These are phyloP conservation scores for Prunus mume DNA, from an alignment of 306 rosid genomes.

Conservation along the genomic window DNA sequence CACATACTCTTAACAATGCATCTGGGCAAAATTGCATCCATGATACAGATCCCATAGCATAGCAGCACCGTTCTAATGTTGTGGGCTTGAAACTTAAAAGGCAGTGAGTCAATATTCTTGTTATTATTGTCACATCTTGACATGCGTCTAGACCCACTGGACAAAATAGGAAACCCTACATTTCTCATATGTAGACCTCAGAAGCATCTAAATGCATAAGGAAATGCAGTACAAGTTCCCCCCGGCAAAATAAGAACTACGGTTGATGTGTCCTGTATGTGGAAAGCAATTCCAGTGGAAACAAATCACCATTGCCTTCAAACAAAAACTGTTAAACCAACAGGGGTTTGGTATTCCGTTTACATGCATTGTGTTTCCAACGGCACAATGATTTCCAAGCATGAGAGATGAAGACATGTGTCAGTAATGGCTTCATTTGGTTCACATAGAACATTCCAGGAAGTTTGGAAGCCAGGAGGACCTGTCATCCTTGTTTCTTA, in stretches of 20 bases:
- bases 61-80: too few relatives aligned
- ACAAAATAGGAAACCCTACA: too few relatives aligned
- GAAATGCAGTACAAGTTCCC: too few relatives aligned
- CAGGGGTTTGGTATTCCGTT: not conserved
- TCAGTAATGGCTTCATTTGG: constrained; percentile 4
- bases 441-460: constrained; percentile 17
- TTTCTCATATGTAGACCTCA: too few relatives aligned
- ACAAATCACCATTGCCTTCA: not conserved
- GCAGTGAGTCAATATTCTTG: too few relatives aligned
- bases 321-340: not conserved
- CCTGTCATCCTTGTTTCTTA: constrained; percentile 1
- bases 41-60: too few relatives aligned
- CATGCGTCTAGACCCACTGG: too few relatives aligned
- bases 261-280: not conserved
- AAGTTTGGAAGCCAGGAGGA: constrained; percentile 11
- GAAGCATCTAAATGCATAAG: too few relatives aligned
- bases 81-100: too few relatives aligned
- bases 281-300: not conserved
- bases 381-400: constrained; percentile 8
- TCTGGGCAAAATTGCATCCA: too few relatives aligned
- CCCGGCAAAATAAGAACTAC: not conserved
- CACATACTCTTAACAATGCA: too few relatives aligned
- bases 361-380: not conserved
- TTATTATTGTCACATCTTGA: too few relatives aligned
- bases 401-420: not conserved